phyloP scores from a whole-genome alignment of 1,284 basidiomycete genomes.

The Xerocomus amazonicus region DNA sequence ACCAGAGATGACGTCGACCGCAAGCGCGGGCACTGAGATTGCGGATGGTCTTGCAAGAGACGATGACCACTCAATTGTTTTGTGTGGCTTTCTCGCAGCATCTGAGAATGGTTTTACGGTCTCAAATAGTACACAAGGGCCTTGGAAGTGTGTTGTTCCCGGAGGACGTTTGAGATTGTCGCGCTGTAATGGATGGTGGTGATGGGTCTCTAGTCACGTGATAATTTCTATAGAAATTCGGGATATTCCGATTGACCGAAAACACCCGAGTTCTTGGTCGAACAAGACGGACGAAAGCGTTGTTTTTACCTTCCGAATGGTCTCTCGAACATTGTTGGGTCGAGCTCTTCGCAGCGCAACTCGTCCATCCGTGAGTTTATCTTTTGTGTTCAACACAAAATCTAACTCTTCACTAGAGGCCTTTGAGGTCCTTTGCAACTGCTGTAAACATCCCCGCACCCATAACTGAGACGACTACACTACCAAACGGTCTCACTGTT shows the following conservation, averaged over 20 bases:
- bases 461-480: conserved; percentile 82
- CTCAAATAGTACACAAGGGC: conserved; percentile 22
- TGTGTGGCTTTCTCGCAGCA: conserved; percentile 45
- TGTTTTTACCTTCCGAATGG: conserved; percentile 43
- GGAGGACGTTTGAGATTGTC: conserved; percentile 28
- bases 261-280: conserved; percentile 28
- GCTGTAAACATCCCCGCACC: conserved; percentile 65
- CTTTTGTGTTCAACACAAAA: neutral
- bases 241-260: conserved; percentile 27
- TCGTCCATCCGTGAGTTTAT: conserved; percentile 49
- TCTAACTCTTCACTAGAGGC: conserved; percentile 28
- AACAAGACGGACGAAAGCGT: too few relatives aligned
- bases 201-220: conserved; percentile 14
- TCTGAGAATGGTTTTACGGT: conserved; percentile 59
- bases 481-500: conserved; percentile 90
- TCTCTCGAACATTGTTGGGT: conserved; percentile 60
- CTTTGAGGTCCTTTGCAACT: conserved; percentile 65
- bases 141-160: conserved; percentile 42
- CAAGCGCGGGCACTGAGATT: neutral
- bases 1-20: conserved; percentile 11
- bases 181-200: neutral
- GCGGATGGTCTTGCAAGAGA: conserved; percentile 3
- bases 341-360: conserved; percentile 57
- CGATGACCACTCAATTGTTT: conserved; percentile 20
- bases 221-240: conserved; percentile 17